Evolutionary conservation across 306 rosid species (phyloP), one percentile per base, ranked within the genome.

Genomic region (Sicyos baderoa): DNA sequence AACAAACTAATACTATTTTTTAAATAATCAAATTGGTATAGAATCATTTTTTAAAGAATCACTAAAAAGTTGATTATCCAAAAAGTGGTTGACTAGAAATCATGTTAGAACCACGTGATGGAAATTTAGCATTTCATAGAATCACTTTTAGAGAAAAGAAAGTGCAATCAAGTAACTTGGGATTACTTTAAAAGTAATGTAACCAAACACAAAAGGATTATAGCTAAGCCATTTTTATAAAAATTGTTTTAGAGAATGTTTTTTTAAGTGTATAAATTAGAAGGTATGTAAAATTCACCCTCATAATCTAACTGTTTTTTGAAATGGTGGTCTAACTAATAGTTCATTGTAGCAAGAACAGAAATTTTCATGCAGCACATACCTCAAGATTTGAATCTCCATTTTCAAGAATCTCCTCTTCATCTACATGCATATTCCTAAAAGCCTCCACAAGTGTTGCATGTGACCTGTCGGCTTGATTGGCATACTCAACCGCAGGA

Each of bases 321-420:
- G 16, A 23, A 25, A 25, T 22, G 45, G 23, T 22, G 42, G 45
- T 67, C 57, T 14, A 48, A 22, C 22, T 13, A 9, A 67, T 4
- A 49, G 42, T 67, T 67, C 14, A 22, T 9, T 5, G 2, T 15
- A 22, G 44, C 57, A 67, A 67, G 37, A 45, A 47, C 23, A 67
- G 21, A 29, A 75, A 40, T 52, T 57, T 68, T 71, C 48, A 76
- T 44, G 44, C 18, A 54, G 14, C 18, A 59, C 69, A 62, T 80
- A 92, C 98, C 95, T 89, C 89, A 49, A 82, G 82, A 82, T 63
- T 75, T 50, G 77, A 52, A 47, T 89, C 88, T 64, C 95, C 96
- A 79, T 92, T 93, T 84, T 88, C 96, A 77, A 87, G 80, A 77
- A 81, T 85, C 53, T 68, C 86, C 45, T 85, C 88, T 59, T 37